These are phyloP conservation scores for Ascochyta fabae DNA, from an alignment of 2,329 filamentous ascomycete species.

Conservation along the genomic window DNA sequence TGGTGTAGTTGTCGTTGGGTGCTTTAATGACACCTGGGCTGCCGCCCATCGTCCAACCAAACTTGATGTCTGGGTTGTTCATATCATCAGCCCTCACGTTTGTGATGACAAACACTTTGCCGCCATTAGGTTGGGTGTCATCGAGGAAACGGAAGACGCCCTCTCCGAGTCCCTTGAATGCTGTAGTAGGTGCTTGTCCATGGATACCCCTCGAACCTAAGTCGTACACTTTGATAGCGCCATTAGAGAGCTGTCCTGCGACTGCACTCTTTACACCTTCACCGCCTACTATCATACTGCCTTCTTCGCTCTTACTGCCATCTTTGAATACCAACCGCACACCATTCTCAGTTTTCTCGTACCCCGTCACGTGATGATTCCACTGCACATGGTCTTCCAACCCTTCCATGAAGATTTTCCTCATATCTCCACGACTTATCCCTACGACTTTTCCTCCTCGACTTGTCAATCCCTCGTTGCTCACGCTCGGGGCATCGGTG, in stretches of 20 bases:
- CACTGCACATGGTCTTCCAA: constrained; percentile 64
- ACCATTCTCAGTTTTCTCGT: constrained; percentile 62
- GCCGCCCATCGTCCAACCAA: constrained; percentile 70
- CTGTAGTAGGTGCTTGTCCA: constrained; percentile 67
- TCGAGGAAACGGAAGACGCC: constrained; percentile 67
- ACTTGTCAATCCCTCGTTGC: constrained; percentile 51
- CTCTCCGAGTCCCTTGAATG: constrained; percentile 67
- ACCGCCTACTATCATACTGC: constrained; percentile 65
- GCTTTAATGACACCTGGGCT: constrained; percentile 63
- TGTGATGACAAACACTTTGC: constrained; percentile 63
- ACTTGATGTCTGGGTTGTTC: constrained; percentile 62
- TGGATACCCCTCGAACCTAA: constrained; percentile 69
- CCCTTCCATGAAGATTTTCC: constrained; percentile 63
- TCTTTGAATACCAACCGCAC: constrained; percentile 66
- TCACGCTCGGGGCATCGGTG: constrained; percentile 16
- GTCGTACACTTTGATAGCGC: constrained; percentile 67
- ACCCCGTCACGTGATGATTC: constrained; percentile 63
- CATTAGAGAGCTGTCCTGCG: constrained; percentile 64
- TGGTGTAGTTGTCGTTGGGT: constrained; percentile 66
- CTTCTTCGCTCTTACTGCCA: constrained; percentile 64
- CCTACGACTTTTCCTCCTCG: constrained; percentile 66
- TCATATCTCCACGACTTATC: constrained; percentile 69
- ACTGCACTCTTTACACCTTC: constrained; percentile 69
- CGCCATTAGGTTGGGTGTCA: constrained; percentile 53
- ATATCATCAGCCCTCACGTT: constrained; percentile 67